Evolutionary conservation across 2,329 filamentous ascomycete genomes (phyloP).

Genomic region (Shiraia sp.): DNA sequence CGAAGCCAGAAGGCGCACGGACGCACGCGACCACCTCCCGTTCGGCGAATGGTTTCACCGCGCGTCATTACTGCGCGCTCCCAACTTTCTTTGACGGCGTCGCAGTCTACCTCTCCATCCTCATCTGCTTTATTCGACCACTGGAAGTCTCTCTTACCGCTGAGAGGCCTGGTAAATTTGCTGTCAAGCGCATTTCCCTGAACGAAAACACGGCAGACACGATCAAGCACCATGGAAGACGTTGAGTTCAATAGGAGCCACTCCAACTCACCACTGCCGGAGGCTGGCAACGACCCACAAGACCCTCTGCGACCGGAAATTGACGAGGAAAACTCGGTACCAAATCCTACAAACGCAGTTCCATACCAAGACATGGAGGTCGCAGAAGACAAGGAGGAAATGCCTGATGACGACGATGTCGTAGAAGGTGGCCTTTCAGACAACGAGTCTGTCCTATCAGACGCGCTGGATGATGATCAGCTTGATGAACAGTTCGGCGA

Average conservation of each 20-base stretch:
- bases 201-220: background rate
- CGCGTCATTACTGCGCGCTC: conserved; percentile 28
- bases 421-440: conserved; percentile 55
- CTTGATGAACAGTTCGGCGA: conserved; percentile 60
- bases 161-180: too few species aligned
- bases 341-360: conserved; percentile 48
- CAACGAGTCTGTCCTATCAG: conserved; percentile 65
- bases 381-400: conserved; percentile 44
- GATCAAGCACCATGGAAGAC: conserved; percentile 44
- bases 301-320: conserved; percentile 53
- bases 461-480: conserved; percentile 64
- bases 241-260: conserved; percentile 46
- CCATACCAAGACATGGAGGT: conserved; percentile 52
- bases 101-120: conserved; percentile 7
- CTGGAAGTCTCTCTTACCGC: background rate
- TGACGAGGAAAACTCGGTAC: conserved; percentile 54
- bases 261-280: conserved; percentile 47
- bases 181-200: background rate
- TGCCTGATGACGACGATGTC: conserved; percentile 43
- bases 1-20: conserved; percentile 8
- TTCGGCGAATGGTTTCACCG: conserved; percentile 19
- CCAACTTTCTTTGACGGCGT: conserved; percentile 14
- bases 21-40: conserved; percentile 5
- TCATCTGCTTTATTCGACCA: background rate
- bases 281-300: conserved; percentile 52